Percentiles rank a stretch among this genome's conserved stretches.
These are phyloP conservation scores for Berberis vulgaris DNA, from an alignment of 164 flowering plant genomes.

Conservation along the genomic window DNA sequence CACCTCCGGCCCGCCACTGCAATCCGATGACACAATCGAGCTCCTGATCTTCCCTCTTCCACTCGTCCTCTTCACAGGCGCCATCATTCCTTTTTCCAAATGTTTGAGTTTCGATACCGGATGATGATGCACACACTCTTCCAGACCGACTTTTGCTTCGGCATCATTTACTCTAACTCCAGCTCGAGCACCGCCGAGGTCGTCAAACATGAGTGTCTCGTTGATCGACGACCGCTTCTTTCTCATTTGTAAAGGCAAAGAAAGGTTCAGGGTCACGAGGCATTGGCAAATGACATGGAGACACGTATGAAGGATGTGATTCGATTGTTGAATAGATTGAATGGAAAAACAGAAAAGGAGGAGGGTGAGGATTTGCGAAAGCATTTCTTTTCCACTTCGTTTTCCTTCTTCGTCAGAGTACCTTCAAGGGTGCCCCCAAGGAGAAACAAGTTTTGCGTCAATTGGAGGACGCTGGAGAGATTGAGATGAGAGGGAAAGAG, in stretches of 20 bases:
- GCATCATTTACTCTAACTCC: constrained; percentile 74
- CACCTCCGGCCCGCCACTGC: constrained; percentile 34
- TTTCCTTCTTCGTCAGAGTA: constrained; percentile 92
- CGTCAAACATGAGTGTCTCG: constrained; percentile 88
- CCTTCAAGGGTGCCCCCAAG: constrained; percentile 91
- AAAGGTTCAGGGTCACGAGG: constrained; percentile 70
- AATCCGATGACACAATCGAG: constrained; percentile 60
- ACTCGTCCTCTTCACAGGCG: constrained; percentile 91
- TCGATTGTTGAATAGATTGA: constrained; percentile 69
- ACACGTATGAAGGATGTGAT: constrained; percentile 87
- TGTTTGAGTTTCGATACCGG: constrained; percentile 93
- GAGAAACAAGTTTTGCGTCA: constrained; percentile 97
- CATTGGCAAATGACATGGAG: constrained; percentile 71
- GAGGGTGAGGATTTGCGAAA: constrained; percentile 67
- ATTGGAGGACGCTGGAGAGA: constrained; percentile 79
- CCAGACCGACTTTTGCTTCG: constrained; percentile 91
- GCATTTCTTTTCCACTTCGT: constrained; percentile 86
- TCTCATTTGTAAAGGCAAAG: constrained; percentile 92
- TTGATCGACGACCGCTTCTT: constrained; percentile 77
- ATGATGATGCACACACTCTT: constrained; percentile 98
- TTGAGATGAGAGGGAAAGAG: constrained; percentile 87
- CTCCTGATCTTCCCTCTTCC: constrained; percentile 95
- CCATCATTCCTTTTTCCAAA: constrained; percentile 77
- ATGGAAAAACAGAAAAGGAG: constrained; percentile 73
- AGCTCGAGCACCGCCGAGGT: constrained; percentile 72